Conservation (phyloP, 2,329 filamentous ascomycete genomes). For the Colletotrichum brevisporum region DNA sequence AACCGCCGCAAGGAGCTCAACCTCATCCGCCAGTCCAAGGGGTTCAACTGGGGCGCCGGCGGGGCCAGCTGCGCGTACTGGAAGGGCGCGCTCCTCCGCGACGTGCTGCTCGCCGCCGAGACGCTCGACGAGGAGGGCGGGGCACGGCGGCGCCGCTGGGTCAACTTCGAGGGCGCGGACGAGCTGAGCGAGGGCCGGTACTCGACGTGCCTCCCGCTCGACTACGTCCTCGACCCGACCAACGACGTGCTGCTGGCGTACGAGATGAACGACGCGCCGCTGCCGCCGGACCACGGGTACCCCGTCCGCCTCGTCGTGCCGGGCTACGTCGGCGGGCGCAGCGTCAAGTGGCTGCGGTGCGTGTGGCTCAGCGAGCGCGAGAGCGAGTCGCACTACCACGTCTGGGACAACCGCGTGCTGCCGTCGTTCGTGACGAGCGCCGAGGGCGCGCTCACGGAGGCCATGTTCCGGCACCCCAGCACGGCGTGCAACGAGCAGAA, state of each 20-base stretch:
- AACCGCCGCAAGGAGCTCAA: too few species aligned
- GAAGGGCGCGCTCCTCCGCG: constrained; percentile 60
- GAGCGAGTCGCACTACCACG: too few species aligned
- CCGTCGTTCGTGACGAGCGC: too few species aligned
- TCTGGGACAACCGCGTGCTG: too few species aligned
- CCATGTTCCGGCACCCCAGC: too few species aligned
- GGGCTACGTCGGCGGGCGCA: constrained; percentile 59
- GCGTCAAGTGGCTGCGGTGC: constrained; percentile 62
- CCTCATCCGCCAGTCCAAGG: constrained; percentile 54
- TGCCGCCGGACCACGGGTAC: constrained; percentile 62
- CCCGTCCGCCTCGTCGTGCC: constrained; percentile 58
- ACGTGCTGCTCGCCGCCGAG: constrained; percentile 58
- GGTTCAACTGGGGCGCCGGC: constrained; percentile 62
- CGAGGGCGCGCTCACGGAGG: too few species aligned
- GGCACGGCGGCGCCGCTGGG: constrained; percentile 48
- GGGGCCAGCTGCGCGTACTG: constrained; percentile 62
- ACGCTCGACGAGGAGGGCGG: neutral
- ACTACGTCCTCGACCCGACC: constrained; percentile 55
- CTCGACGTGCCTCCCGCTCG: constrained; percentile 58
- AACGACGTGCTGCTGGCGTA: constrained; percentile 64
- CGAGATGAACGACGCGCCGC: constrained; percentile 60
- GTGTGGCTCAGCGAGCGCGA: constrained; percentile 59
- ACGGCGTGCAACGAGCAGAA: too few species aligned
- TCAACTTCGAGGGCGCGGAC: constrained; percentile 56
- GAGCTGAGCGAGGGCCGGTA: constrained; percentile 47